Conservation (phyloP, 805 yeast species). For the Lipomyces sp. region DNA sequence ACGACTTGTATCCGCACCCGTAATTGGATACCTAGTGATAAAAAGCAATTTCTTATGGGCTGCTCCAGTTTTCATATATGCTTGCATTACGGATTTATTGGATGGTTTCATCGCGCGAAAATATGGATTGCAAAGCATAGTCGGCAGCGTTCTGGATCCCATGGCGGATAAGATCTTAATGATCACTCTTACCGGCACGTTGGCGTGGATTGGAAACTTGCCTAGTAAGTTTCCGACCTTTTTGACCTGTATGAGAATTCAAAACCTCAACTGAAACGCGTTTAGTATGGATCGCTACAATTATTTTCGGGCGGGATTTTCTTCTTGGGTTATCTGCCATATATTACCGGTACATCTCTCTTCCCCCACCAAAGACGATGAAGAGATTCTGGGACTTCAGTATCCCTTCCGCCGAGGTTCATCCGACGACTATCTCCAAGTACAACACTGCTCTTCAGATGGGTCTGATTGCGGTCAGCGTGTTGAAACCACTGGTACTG, state of each 20-base stretch:
- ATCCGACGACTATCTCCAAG: constrained; percentile 68
- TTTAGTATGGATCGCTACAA: constrained; percentile 56
- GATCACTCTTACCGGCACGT: constrained; percentile 80
- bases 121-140: constrained; percentile 73
- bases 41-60: constrained; percentile 68
- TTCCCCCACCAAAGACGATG: constrained; percentile 78
- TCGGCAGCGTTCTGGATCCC: constrained; percentile 93
- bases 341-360: constrained; percentile 69
- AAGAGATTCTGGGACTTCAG: constrained; percentile 76
- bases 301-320: constrained; percentile 85
- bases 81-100: constrained; percentile 86
- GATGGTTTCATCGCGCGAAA: constrained; percentile 92
- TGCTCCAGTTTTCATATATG: constrained; percentile 73
- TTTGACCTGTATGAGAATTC: background rate
- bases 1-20: constrained; percentile 80
- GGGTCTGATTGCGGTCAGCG: constrained; percentile 75
- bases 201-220: constrained; percentile 69
- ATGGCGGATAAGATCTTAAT: constrained; percentile 91
- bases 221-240: constrained; percentile 51
- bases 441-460: constrained; percentile 91
- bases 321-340: constrained; percentile 73
- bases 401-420: constrained; percentile 81
- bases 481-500: constrained; percentile 58
- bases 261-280: background rate
- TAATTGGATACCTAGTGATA: constrained; percentile 78